Base-by-base conservation (phyloP, 805 yeast genomes). In the Candida ortonii region DNA sequence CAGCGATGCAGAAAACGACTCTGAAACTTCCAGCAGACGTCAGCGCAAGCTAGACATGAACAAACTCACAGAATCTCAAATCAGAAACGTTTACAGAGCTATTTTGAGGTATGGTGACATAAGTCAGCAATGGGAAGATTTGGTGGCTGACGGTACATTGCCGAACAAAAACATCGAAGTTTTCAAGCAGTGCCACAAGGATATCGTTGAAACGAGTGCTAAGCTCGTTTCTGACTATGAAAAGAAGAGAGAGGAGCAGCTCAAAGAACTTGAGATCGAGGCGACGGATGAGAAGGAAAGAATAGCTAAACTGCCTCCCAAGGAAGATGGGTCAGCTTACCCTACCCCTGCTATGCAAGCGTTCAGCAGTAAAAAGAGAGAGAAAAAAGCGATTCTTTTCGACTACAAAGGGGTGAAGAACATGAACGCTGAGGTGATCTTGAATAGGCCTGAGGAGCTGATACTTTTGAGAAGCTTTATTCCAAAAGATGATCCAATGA, bases 101-200 rank as follows among this genome's bases (percentile, higher is more conserved):
- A 78, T 90, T 32, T 65, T 90, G 50, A 74, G 84, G 43, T 73
- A 76, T 45, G 99, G 99, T 41, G 88, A 87, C 50, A 66, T 93
- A 38, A 58, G 76, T 5, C 74, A 75, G 17, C 74, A 74, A 54
- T 84, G 95, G 83, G 95, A 87, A 42, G 85, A 80, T 43, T 69
- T 93, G 33, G 84, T 87, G 39, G 86, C 83, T 36, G 97, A 93
- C 52, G 96, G 96, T 16, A 80, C 89, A 17, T 66, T 93, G 32
- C 79, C 96, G 6, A 83, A 85, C 50, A 84, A 89, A 53, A 81
- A 85, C 43, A 84, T 93, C 1, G 89, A 81, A 10, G 68, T 80
- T 27, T 75, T 89, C 55, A 80, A 82, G 52, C 78, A 76, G 49
- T 78, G 86, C 1, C 87, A 84, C 57, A 65, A 74, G n/a, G 96